phyloP scores from a whole-genome alignment of 2,329 filamentous ascomycete species.

The Paecilomyces fulvus region DNA sequence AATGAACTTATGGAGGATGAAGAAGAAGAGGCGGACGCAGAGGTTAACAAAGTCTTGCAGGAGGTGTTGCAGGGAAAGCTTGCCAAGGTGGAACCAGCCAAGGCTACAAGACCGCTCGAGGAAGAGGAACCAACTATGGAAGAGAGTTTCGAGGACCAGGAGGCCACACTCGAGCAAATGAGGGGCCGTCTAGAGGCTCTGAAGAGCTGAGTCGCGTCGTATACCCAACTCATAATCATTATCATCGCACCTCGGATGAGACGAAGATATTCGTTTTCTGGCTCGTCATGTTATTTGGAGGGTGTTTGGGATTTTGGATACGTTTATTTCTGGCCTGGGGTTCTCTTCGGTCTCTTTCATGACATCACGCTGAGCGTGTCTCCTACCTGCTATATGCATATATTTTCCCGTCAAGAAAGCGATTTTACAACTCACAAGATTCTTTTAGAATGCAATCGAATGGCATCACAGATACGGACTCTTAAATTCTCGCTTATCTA shows the following conservation, averaged over 20 bases:
- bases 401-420: background rate
- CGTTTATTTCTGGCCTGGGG: background rate
- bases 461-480: background rate
- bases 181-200: conserved; percentile 80
- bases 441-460: background rate
- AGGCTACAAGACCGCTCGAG: conserved; percentile 45
- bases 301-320: background rate
- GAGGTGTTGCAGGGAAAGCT: conserved; percentile 82
- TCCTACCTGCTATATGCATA: background rate
- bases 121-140: conserved; percentile 44
- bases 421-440: background rate
- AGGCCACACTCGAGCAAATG: conserved; percentile 92
- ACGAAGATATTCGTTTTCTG: background rate
- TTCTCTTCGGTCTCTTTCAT: background rate
- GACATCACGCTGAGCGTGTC: background rate
- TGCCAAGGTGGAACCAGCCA: conserved; percentile 54
- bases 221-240: background rate
- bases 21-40: conserved; percentile 68
- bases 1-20: conserved; percentile 62
- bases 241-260: background rate
- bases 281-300: background rate
- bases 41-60: conserved; percentile 87
- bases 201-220: conserved; percentile 59
- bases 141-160: conserved; percentile 75
- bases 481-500: background rate